These are phyloP conservation scores for Guyanaporus albipodus DNA, from an alignment of 768 basidiomycete species.

Conservation along the genomic window DNA sequence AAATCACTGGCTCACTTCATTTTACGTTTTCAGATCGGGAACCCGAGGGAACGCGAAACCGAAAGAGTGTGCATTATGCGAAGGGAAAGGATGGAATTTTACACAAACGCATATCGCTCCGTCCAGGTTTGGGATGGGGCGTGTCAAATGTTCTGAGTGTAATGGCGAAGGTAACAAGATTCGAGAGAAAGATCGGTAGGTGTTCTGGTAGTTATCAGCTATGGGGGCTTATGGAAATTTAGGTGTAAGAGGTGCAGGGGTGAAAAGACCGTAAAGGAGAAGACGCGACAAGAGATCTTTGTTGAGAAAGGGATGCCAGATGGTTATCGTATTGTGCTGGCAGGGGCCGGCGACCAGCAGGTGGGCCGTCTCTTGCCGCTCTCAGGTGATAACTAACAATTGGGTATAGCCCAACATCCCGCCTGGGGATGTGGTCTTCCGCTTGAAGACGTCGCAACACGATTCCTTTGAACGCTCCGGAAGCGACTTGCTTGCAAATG, in stretches of 20 bases:
- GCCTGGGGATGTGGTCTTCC: slow-evolving; percentile 88
- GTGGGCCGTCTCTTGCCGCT: slow-evolving; percentile 36
- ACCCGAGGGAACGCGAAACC: slow-evolving; percentile 82
- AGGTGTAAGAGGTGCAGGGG: slow-evolving; percentile 98
- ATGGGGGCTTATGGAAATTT: slow-evolving; percentile 5
- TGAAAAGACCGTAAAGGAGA: slow-evolving; percentile 76
- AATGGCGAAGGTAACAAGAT: slow-evolving; percentile 65
- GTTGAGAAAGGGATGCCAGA: slow-evolving; percentile 86
- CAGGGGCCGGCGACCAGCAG: slow-evolving; percentile 91
- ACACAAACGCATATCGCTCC: slow-evolving; percentile 52
- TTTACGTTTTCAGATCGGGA: slow-evolving; percentile 56
- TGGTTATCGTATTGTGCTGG: slow-evolving; percentile 78
- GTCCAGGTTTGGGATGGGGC: slow-evolving; percentile 46
- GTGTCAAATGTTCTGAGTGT: slow-evolving; percentile 65
- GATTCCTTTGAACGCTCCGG: slow-evolving; percentile 80
- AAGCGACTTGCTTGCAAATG: slow-evolving; percentile 72
- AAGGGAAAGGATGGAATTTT: slow-evolving; percentile 77
- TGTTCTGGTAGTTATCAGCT: neutral
- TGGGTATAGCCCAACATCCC: slow-evolving; percentile 71
- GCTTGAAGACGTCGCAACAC: slow-evolving; percentile 64
- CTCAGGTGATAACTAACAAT: slow-evolving; percentile 5
- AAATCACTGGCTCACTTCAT: slow-evolving; percentile 2
- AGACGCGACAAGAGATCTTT: slow-evolving; percentile 82
- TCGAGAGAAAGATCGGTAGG: slow-evolving; percentile 80
- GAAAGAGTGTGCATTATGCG: slow-evolving; percentile 74